Evolutionary conservation across 495 filamentous ascomycete genomes (phyloP), one percentile per base, ranked within the genome.

Genomic region (Aspergillus sclerotiicarbonarius): DNA sequence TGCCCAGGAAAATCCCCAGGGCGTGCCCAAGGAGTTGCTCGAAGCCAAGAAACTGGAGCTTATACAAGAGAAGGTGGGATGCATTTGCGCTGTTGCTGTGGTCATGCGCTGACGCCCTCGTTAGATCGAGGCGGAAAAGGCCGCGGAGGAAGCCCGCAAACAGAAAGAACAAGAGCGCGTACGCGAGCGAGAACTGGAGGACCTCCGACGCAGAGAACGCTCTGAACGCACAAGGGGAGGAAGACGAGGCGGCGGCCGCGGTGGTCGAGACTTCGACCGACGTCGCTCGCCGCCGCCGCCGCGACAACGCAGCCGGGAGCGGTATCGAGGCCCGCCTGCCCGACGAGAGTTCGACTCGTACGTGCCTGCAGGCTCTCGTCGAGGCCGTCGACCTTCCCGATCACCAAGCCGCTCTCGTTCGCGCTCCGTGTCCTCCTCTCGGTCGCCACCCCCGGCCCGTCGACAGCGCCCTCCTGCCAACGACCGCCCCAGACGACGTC

Each of bases 31-130:
- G 68, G 93, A 98, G 72, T 77, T 98, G 32, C 69, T 98, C 7
- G 95, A 98, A 68, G 91, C 92, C 4, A 98, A 98, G 80, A 98
- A 97, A 74, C 76, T 89, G 19, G 94, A 98, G 68, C 77, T 98
- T 37, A 88, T 92, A 35, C 90, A 96, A 70, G 90, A 96, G 64
- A 96, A 95, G 86, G 94, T 94, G 71, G 20, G 62, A 53, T 25
- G 18, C 33, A 7, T 16, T 18, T 21, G 15, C 10, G 6, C 25
- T 29, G 13, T 21, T 51, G 20, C 20, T 25, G 4, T 57, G 20
- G 18, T 10, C 20, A 8, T n/a, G 13, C 41, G 33, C 53, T 66
- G 53, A 71, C 44, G 49, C 9, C 51, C 7, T 50, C 8, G 67
- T 35, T 64, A 96, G 93, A 84, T 89, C 43, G 88, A 92, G 53